phyloP scores from a whole-genome alignment of 805 yeast species.

The Cyberlindnera japonica region DNA sequence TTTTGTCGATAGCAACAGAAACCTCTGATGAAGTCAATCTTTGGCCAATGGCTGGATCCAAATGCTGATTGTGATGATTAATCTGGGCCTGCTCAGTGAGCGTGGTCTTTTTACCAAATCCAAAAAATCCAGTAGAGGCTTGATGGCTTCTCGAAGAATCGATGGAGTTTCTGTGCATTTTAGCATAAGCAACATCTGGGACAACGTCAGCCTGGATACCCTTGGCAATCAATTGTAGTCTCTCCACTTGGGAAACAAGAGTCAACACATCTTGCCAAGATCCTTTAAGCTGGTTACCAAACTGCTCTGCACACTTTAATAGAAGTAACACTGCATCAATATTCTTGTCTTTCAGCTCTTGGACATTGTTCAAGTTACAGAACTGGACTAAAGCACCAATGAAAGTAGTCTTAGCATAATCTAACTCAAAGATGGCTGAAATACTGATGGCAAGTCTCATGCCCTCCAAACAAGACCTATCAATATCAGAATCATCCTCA shows the following conservation, averaged over 20 bases:
- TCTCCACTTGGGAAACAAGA: slow-evolving; percentile 85
- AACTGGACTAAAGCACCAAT: slow-evolving; percentile 88
- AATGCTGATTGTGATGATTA: slow-evolving; percentile 67
- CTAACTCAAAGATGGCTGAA: slow-evolving; percentile 78
- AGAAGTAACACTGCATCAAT: slow-evolving; percentile 74
- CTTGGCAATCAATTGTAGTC: slow-evolving; percentile 81
- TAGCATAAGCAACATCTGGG: slow-evolving; percentile 82
- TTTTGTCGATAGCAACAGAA: slow-evolving; percentile 78
- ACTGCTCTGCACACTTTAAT: slow-evolving; percentile 71
- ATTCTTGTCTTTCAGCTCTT: slow-evolving; percentile 75
- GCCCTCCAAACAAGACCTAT: slow-evolving; percentile 76
- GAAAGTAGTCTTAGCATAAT: slow-evolving; percentile 83
- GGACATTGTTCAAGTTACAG: slow-evolving; percentile 72
- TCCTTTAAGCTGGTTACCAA: slow-evolving; percentile 67
- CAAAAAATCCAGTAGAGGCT: slow-evolving; percentile 41
- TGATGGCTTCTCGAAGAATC: slow-evolving; percentile 43
- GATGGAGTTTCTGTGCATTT: slow-evolving; percentile 43
- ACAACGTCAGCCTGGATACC: slow-evolving; percentile 81
- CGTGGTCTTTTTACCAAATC: slow-evolving; percentile 51
- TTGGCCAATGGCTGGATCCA: slow-evolving; percentile 54
- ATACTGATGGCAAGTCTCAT: slow-evolving; percentile 77
- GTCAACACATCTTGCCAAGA: slow-evolving; percentile 86
- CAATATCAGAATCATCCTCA: slow-evolving; percentile 69
- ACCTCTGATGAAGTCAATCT: slow-evolving; percentile 62
- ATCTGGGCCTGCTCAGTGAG: slow-evolving; percentile 66